These are phyloP conservation scores for Malus hybrid DNA, from an alignment of 331 rosid genomes.

Conservation along the genomic window DNA sequence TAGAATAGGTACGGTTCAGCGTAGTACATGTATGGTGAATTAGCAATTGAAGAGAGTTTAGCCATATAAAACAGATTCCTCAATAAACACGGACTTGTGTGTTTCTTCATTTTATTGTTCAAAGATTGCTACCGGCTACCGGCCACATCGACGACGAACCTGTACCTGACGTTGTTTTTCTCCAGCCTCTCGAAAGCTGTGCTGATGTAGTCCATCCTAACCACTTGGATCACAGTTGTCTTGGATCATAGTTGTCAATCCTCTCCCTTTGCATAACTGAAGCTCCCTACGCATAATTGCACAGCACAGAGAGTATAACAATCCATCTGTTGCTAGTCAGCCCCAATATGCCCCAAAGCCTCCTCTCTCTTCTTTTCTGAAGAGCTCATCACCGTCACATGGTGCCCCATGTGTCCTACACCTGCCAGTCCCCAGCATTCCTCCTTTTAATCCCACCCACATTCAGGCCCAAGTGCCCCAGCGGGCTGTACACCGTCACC, in stretches of 20 bases:
- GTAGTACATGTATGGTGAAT: background rate
- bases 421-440: conserved; percentile 85
- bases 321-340: conserved; percentile 8
- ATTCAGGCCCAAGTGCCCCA: conserved; percentile 61
- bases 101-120: conserved; percentile 13
- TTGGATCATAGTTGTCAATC: conserved; percentile 49
- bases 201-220: conserved; percentile 59
- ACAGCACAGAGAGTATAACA: too few species aligned
- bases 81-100: background rate
- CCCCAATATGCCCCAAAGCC: conserved; percentile 68
- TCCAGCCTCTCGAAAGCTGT: conserved; percentile 68
- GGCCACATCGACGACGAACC: conserved; percentile 71
- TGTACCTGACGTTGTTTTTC: conserved; percentile 68
- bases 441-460: conserved; percentile 64
- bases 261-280: conserved; percentile 67
- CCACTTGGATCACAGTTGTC: conserved; percentile 47
- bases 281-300: conserved; percentile 43
- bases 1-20: background rate
- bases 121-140: conserved; percentile 66
- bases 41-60: background rate
- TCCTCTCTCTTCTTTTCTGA: conserved; percentile 73
- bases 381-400: conserved; percentile 82
- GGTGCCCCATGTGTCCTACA: conserved; percentile 83
- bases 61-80: background rate
- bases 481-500: conserved; percentile 78